These are phyloP conservation scores for Colletotrichum caudatum DNA, from an alignment of 2,329 filamentous ascomycete species.

Conservation along the genomic window DNA sequence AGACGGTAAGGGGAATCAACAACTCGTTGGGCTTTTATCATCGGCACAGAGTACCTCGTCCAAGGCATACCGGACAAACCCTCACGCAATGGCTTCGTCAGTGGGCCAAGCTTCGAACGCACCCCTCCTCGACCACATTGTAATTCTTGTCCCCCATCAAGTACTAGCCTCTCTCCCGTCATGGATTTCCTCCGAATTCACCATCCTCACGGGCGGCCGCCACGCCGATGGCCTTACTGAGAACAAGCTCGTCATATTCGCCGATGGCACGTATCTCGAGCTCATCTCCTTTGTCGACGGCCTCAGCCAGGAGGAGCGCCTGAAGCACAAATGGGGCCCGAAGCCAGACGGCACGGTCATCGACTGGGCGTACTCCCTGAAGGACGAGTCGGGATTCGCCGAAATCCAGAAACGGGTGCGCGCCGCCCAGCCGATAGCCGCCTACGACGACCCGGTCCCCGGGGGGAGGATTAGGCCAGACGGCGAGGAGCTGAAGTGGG, in stretches of 20 bases:
- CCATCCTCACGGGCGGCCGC: constrained; percentile 68
- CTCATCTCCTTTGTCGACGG: constrained; percentile 69
- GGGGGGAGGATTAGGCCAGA: constrained; percentile 69
- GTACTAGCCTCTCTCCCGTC: constrained; percentile 60
- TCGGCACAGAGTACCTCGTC: background rate
- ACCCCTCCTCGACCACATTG: constrained; percentile 70
- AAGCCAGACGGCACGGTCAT: constrained; percentile 63
- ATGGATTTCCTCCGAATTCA: constrained; percentile 66
- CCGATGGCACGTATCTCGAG: constrained; percentile 75
- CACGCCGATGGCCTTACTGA: constrained; percentile 71
- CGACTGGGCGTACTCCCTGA: constrained; percentile 70
- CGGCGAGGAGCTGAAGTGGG: constrained; percentile 69
- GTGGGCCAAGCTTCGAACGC: constrained; percentile 19
- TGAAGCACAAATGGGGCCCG: constrained; percentile 69
- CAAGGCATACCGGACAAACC: background rate
- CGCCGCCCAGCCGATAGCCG: constrained; percentile 49
- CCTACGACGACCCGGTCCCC: constrained; percentile 61
- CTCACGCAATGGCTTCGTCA: constrained; percentile 22
- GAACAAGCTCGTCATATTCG: constrained; percentile 72
- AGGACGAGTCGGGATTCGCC: constrained; percentile 51
- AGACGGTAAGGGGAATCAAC: background rate
- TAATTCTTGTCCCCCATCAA: constrained; percentile 69
- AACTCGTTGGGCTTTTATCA: background rate
- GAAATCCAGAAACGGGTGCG: constrained; percentile 53
- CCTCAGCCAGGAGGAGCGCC: constrained; percentile 52